Conservation (phyloP, 169 alveolate species). For the Eimeria tenella region DNA sequence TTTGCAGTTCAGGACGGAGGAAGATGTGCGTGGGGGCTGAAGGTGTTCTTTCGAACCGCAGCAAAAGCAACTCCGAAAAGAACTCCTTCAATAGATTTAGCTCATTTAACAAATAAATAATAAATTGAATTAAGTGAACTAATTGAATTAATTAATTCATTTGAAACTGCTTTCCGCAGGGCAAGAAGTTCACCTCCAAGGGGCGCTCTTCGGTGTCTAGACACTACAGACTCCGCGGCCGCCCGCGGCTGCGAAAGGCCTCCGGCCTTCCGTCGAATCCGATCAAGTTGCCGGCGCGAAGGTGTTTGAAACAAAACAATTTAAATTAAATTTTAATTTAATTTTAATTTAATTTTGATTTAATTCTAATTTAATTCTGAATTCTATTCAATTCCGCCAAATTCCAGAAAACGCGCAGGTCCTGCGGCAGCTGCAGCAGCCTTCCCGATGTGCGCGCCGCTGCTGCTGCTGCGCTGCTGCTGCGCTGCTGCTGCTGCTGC, state of each 20-base stretch:
- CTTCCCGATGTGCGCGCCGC: too few species aligned
- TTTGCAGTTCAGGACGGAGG: too few species aligned
- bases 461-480: too few species aligned
- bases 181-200: conserved; percentile 83
- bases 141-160: too few species aligned
- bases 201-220: conserved; percentile 86
- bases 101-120: too few species aligned
- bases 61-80: too few species aligned
- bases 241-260: conserved; percentile 84
- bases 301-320: conserved; percentile 78
- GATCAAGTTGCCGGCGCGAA: conserved; percentile 85
- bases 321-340: not conserved
- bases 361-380: not conserved
- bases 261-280: conserved; percentile 87
- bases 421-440: too few species aligned
- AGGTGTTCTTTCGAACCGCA: too few species aligned
- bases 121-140: too few species aligned
- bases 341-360: not conserved
- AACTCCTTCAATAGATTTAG: too few species aligned
- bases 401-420: not conserved
- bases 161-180: conserved; percentile 81
- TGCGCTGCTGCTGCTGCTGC: not conserved
- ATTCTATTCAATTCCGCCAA: too few species aligned
- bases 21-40: too few species aligned
- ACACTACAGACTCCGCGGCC: conserved; percentile 87